Conservation (phyloP, 148 eudicot genomes). For the Selenicereus undatus region DNA sequence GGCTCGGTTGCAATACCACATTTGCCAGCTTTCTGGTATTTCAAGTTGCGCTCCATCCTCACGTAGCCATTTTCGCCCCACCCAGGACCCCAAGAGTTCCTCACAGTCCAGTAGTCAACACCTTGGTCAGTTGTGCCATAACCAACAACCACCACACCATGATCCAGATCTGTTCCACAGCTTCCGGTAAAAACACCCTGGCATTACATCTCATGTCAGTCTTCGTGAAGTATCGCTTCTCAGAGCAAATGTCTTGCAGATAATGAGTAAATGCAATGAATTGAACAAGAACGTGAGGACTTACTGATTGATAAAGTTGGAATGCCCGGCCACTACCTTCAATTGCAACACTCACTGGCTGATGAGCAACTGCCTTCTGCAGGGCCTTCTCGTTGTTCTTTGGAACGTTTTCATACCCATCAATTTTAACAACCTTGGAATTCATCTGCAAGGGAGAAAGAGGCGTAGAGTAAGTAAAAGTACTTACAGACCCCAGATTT, state of each 20-base stretch:
- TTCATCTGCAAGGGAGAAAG: slow-evolving; percentile 46
- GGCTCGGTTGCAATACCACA: slow-evolving; percentile 1
- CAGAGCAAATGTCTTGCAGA: background rate
- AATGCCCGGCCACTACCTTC: slow-evolving; percentile 74
- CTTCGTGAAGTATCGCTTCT: background rate
- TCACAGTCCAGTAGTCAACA: slow-evolving; percentile 4
- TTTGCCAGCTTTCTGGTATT: background rate
- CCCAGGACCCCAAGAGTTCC: background rate
- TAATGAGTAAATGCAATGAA: background rate
- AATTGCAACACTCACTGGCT: slow-evolving; percentile 82
- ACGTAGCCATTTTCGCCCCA: background rate
- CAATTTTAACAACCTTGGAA: slow-evolving; percentile 68
- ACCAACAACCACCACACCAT: background rate
- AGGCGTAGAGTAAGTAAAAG: slow-evolving; percentile 1
- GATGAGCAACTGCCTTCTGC: slow-evolving; percentile 71
- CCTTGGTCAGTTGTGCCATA: background rate
- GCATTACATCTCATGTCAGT: background rate
- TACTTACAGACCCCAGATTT: background rate
- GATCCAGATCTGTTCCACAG: slow-evolving; percentile 3
- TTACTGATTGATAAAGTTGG: slow-evolving; percentile 80
- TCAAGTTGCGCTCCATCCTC: slow-evolving; percentile 4
- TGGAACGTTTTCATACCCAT: slow-evolving; percentile 75
- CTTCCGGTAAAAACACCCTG: slow-evolving; percentile 5
- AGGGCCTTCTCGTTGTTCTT: slow-evolving; percentile 56
- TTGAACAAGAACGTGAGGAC: background rate